Percentiles rank a stretch among this genome's conserved stretches.
phyloP scores from a whole-genome alignment of 2,329 filamentous ascomycete species.

The Pestalotiopsis sp. region DNA sequence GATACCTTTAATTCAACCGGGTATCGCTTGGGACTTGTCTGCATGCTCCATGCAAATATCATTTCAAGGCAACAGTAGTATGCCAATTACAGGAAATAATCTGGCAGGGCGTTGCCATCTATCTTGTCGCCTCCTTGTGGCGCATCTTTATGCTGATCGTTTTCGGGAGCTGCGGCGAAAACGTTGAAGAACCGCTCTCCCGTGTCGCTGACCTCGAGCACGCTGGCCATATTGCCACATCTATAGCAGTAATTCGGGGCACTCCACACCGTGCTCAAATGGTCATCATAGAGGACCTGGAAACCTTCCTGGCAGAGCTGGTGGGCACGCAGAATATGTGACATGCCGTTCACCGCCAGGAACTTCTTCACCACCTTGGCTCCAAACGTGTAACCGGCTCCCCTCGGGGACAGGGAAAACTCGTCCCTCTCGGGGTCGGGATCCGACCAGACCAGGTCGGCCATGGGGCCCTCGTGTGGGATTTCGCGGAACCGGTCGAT shows the following conservation, averaged over 20 bases:
- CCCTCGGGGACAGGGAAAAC: conserved; percentile 90
- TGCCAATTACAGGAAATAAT: conserved; percentile 66
- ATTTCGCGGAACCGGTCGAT: conserved; percentile 99
- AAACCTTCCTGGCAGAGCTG: conserved; percentile 98
- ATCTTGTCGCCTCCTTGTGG: conserved; percentile 76
- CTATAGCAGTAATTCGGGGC: conserved; percentile 95
- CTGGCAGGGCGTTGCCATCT: conserved; percentile 65
- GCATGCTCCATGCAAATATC: background rate
- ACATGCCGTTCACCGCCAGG: conserved; percentile 95
- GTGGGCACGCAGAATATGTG: conserved; percentile 95
- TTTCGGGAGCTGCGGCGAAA: conserved; percentile 95
- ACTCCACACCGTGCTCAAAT: conserved; percentile 95
- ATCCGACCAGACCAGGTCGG: conserved; percentile 98
- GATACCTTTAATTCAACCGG: background rate
- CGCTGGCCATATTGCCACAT: conserved; percentile 96
- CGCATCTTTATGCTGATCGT: conserved; percentile 86
- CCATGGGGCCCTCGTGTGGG: conserved; percentile 98
- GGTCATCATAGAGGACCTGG: conserved; percentile 94
- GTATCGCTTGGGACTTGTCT: background rate
- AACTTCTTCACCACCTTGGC: conserved; percentile 99
- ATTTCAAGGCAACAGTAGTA: background rate
- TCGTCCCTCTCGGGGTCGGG: conserved; percentile 97
- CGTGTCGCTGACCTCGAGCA: conserved; percentile 91
- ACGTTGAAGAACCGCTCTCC: conserved; percentile 97
- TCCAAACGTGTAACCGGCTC: conserved; percentile 96